phyloP scores from a whole-genome alignment of 345 rosid genomes.

The Isatis tinctoria region DNA sequence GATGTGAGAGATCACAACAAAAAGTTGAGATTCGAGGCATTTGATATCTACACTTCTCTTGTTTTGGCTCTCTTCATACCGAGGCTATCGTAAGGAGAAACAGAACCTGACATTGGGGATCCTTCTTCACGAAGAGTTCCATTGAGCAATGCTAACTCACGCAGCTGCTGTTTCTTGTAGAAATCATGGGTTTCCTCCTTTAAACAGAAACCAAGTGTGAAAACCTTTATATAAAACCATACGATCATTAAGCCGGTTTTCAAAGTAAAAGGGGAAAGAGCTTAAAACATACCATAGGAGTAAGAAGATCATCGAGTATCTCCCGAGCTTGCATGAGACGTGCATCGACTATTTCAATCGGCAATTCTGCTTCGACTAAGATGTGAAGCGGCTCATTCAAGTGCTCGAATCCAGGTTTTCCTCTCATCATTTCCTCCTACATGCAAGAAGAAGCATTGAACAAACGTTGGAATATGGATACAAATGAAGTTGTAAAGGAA shows the following conservation, averaged over 20 bases:
- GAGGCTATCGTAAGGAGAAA: slow-evolving; percentile 86
- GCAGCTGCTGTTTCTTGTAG: slow-evolving; percentile 92
- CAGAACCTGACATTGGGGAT: slow-evolving; percentile 90
- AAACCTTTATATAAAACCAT: background rate
- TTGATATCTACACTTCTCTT: slow-evolving; percentile 43
- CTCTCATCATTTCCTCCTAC: slow-evolving; percentile 96
- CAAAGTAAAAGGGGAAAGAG: background rate
- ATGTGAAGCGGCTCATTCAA: slow-evolving; percentile 93
- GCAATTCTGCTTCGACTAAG: slow-evolving; percentile 91
- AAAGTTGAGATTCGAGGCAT: background rate
- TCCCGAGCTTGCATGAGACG: slow-evolving; percentile 91
- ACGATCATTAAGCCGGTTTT: background rate
- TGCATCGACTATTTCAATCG: slow-evolving; percentile 83
- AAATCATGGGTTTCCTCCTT: slow-evolving; percentile 95
- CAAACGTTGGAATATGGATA: background rate
- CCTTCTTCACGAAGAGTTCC: slow-evolving; percentile 92
- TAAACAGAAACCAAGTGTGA: background rate
- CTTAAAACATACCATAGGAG: slow-evolving; percentile 62
- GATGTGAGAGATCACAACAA: slow-evolving; percentile 3
- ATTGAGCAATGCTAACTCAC: slow-evolving; percentile 94
- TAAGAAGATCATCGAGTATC: slow-evolving; percentile 87
- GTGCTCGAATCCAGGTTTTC: slow-evolving; percentile 95
- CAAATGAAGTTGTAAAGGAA: background rate
- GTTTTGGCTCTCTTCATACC: slow-evolving; percentile 99
- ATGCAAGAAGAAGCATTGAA: background rate